These are phyloP conservation scores for Penicillium egyptiacum DNA, from an alignment of 495 filamentous ascomycete genomes.

Conservation along the genomic window DNA sequence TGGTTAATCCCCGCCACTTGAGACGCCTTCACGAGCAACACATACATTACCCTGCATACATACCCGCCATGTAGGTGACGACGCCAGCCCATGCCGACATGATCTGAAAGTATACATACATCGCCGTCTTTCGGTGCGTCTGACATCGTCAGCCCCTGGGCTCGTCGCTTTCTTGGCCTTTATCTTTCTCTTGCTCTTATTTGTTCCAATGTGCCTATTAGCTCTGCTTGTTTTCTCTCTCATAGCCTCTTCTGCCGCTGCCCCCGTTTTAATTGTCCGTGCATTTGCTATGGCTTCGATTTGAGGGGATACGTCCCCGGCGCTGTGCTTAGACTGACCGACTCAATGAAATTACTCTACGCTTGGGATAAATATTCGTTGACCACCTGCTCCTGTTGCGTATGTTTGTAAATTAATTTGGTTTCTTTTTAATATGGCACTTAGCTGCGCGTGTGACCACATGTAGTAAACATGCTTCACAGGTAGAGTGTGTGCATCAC, in stretches of 20 bases:
- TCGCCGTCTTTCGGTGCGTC: neutral
- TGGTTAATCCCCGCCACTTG: neutral
- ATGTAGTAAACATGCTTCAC: neutral
- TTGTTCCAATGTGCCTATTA: slow-evolving; percentile 7
- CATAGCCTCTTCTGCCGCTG: neutral
- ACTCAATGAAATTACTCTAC: slow-evolving; percentile 3
- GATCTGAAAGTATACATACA: neutral
- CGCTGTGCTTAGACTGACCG: slow-evolving; percentile 6
- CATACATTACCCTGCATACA: slow-evolving; percentile 16
- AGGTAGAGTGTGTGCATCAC: too few species aligned
- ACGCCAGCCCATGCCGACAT: neutral
- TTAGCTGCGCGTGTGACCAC: too few species aligned
- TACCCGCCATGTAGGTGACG: neutral
- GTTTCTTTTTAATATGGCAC: neutral
- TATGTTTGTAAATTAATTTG: neutral
- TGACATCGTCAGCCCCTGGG: neutral
- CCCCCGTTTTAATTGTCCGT: neutral
- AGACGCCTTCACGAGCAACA: slow-evolving; percentile 10
- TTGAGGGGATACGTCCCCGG: slow-evolving; percentile 5
- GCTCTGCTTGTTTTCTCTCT: slow-evolving; percentile 4
- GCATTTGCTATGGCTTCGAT: slow-evolving; percentile 6
- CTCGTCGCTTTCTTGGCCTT: neutral
- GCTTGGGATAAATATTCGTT: neutral
- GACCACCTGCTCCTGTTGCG: neutral
- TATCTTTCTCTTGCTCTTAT: neutral